These are phyloP conservation scores for Sporothrix brunneoviolacea DNA, from an alignment of 2,329 filamentous ascomycete species.

Conservation along the genomic window DNA sequence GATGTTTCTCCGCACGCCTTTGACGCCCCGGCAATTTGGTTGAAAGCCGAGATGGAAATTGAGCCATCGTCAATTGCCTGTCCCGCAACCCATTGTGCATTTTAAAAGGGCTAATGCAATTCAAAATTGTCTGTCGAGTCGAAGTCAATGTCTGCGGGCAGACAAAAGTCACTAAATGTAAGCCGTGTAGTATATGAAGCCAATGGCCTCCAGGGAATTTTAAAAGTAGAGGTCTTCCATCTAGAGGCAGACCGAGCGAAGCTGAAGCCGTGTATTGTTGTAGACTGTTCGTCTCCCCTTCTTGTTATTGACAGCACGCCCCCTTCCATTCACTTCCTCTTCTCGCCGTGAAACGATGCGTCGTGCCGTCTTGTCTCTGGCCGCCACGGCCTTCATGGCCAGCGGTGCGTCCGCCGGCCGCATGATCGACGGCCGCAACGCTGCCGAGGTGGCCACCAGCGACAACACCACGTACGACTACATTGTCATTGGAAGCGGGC, in stretches of 20 bases:
- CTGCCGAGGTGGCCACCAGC: not conserved
- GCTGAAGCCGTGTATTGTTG: too few species aligned
- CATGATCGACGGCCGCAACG: constrained; percentile 1
- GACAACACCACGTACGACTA: constrained; percentile 24
- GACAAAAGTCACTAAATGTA: too few species aligned
- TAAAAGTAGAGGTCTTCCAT: too few species aligned
- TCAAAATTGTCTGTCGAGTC: too few species aligned
- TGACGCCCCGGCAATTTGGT: constrained; percentile 3
- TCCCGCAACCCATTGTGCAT: too few species aligned
- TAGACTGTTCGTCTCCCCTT: too few species aligned
- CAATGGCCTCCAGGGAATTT: too few species aligned
- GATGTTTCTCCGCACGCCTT: not conserved
- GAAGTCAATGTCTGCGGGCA: too few species aligned
- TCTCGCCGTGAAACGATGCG: not conserved
- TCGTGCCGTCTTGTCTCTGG: constrained; percentile 1
- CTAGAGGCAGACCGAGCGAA: too few species aligned
- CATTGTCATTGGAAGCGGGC: constrained; percentile 43
- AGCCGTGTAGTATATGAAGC: too few species aligned
- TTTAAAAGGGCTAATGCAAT: too few species aligned
- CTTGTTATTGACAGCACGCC: too few species aligned
- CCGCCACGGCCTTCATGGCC: constrained; percentile 1
- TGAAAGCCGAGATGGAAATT: constrained; percentile 3
- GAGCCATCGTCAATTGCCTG: not conserved
- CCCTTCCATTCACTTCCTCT: not conserved
- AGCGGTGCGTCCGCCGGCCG: not conserved